A percentile compares a stretch with the other conserved stretches of the same genome.
These are phyloP conservation scores for Acanthamoeba culbertsoni DNA, from an alignment of 208 protist genomes.

Conservation along the genomic window DNA sequence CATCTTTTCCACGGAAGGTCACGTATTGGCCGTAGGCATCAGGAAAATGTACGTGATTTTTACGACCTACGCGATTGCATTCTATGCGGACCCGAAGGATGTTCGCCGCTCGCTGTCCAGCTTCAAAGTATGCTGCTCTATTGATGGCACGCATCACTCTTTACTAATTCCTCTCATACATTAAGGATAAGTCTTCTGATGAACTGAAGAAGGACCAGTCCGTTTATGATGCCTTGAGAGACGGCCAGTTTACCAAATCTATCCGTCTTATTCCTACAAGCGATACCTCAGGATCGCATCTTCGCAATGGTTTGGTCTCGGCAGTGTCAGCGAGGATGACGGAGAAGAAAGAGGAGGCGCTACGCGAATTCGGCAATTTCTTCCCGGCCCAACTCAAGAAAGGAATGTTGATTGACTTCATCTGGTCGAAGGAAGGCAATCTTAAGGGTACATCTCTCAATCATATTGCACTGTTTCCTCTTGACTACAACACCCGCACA, in stretches of 20 bases:
- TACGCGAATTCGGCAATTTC: not conserved
- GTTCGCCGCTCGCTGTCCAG: not conserved
- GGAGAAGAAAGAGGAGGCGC: conserved; percentile 15
- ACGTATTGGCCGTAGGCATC: not conserved
- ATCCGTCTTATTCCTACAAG: conserved; percentile 36
- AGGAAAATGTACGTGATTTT: conserved; percentile 51
- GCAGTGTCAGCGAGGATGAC: not conserved
- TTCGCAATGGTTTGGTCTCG: conserved; percentile 34
- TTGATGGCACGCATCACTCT: not conserved
- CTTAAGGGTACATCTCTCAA: not conserved
- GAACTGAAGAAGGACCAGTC: conserved; percentile 37
- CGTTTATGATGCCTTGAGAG: not conserved
- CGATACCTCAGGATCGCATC: conserved; percentile 24
- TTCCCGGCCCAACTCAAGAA: conserved; percentile 44
- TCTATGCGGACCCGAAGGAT: conserved; percentile 32
- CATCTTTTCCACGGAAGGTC: not conserved
- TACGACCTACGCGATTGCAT: conserved; percentile 35
- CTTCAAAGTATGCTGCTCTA: not conserved
- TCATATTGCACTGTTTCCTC: not conserved
- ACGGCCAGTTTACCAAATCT: not conserved
- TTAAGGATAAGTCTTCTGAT: not conserved
- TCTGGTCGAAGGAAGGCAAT: not conserved
- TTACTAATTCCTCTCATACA: not conserved
- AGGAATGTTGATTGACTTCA: conserved; percentile 39
- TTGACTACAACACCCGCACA: not conserved